These are phyloP conservation scores for Fusarium proliferatum DNA, from an alignment of 2,329 filamentous ascomycete genomes.

Conservation along the genomic window DNA sequence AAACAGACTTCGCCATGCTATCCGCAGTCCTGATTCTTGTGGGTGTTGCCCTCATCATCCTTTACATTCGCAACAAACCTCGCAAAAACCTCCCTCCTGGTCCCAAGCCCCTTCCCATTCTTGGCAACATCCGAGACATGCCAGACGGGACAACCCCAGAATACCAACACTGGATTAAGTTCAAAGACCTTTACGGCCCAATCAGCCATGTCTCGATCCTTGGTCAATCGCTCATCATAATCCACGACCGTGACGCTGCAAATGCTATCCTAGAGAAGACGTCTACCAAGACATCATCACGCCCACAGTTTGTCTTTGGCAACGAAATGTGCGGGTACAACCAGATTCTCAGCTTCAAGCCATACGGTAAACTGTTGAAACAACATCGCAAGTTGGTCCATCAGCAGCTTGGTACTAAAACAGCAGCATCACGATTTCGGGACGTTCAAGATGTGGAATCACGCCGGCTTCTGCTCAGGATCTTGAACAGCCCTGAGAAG, in stretches of 20 bases:
- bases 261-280: slow-evolving; percentile 45
- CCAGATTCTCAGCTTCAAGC: background rate
- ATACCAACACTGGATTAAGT: slow-evolving; percentile 54
- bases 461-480: background rate
- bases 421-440: background rate
- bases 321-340: slow-evolving; percentile 16
- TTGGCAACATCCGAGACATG: slow-evolving; percentile 62
- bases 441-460: background rate
- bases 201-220: slow-evolving; percentile 53
- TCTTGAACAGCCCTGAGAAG: background rate
- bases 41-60: background rate
- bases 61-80: background rate
- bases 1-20: background rate
- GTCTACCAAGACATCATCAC: slow-evolving; percentile 44
- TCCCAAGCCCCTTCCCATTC: slow-evolving; percentile 57
- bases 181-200: slow-evolving; percentile 51
- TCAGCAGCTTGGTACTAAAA: background rate
- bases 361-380: background rate
- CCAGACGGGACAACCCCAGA: slow-evolving; percentile 50
- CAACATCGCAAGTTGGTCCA: background rate
- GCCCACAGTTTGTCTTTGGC: slow-evolving; percentile 31
- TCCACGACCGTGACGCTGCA: background rate
- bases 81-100: slow-evolving; percentile 55
- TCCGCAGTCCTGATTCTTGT: fast-evolving
- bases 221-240: slow-evolving; percentile 52